A percentile compares a stretch with the other conserved stretches of the same genome.
Evolutionary conservation across 768 basidiomycete species (phyloP).

Genomic region (Lepiota venenata): DNA sequence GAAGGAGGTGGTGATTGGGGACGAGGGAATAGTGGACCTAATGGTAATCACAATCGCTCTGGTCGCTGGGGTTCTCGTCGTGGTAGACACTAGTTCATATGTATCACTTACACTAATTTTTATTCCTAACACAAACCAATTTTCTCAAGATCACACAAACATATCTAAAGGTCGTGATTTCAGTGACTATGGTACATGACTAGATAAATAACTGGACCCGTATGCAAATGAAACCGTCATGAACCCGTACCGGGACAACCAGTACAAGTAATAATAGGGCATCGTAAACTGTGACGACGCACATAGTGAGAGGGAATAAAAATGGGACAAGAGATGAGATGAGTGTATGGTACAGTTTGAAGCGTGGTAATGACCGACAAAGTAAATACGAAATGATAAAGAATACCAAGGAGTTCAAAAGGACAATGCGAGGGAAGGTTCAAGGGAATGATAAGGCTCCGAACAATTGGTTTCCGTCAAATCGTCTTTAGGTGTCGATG

Average conservation of each 20-base stretch:
- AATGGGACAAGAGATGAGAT: neutral
- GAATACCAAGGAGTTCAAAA: no score
- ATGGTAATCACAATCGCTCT: constrained; percentile 2
- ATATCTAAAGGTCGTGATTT: neutral
- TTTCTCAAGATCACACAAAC: neutral
- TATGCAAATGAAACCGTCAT: neutral
- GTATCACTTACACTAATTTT: neutral
- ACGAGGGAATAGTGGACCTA: constrained; percentile 5
- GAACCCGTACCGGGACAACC: neutral
- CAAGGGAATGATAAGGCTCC: no score
- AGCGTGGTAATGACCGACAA: neutral
- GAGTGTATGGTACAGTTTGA: constrained; percentile 9
- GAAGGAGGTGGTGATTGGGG: constrained; percentile 14
- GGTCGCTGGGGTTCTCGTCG: constrained; percentile 10
- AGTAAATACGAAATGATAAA: no score
- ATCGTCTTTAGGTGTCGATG: no score
- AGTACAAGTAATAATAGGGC: neutral
- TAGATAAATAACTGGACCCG: neutral
- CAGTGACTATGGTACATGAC: neutral
- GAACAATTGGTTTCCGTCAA: no score
- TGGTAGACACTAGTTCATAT: neutral
- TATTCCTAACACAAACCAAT: neutral
- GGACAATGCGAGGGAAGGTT: no score
- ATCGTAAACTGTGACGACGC: constrained; percentile 9
- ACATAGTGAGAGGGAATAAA: neutral